Percentiles rank a stretch among this genome's conserved stretches.
These are phyloP conservation scores for Tuber aestivum DNA, from an alignment of 495 filamentous ascomycete species.

Conservation along the genomic window DNA sequence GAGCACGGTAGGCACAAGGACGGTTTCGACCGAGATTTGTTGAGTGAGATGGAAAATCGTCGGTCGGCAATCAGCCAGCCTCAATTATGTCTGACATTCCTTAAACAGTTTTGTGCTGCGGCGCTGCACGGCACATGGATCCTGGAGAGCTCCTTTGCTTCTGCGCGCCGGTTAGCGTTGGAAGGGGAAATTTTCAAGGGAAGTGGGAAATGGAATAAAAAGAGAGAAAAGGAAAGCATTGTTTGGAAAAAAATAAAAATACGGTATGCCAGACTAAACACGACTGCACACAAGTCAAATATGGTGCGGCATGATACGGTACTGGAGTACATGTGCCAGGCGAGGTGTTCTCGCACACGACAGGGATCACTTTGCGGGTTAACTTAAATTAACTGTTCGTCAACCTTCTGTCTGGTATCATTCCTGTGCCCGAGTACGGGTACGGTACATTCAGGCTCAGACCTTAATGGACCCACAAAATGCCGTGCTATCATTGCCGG, in stretches of 20 bases:
- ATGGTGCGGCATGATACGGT: too few species aligned
- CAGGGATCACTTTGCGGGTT: too few species aligned
- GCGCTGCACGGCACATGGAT: neutral
- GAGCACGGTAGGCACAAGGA: neutral
- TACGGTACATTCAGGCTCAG: neutral
- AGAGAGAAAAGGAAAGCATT: neutral
- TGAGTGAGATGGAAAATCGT: conserved; percentile 1
- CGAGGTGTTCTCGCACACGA: too few species aligned
- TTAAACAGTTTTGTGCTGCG: neutral
- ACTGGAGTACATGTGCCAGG: too few species aligned
- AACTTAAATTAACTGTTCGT: too few species aligned
- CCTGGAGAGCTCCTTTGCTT: neutral
- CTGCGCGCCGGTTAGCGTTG: neutral
- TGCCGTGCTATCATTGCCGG: neutral
- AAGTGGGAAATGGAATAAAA: neutral
- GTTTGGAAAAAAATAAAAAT: neutral
- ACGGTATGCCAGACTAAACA: neutral
- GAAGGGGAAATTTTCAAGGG: too few species aligned
- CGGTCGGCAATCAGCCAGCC: neutral
- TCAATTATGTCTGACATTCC: neutral
- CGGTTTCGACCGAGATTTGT: neutral
- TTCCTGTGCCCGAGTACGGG: too few species aligned
- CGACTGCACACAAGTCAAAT: neutral
- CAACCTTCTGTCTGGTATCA: too few species aligned
- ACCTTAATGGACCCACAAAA: neutral